Percentiles rank a stretch among this genome's conserved stretches.
These are phyloP conservation scores for Candida tibetensis DNA, from an alignment of 805 yeast genomes.

Conservation along the genomic window DNA sequence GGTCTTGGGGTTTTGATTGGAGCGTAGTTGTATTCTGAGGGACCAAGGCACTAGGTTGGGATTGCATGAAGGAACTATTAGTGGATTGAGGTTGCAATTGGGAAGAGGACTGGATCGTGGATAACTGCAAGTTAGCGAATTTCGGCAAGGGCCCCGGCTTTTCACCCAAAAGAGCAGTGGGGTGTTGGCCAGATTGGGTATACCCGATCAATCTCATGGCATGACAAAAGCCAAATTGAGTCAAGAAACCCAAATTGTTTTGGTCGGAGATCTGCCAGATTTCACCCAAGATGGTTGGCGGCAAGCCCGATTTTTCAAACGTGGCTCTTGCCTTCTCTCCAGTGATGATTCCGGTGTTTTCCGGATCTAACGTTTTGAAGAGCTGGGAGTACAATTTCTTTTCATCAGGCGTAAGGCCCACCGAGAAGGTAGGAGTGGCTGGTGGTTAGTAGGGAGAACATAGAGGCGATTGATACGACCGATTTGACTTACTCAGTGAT, in stretches of 20 bases:
- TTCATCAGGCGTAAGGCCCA: slow-evolving; percentile 70
- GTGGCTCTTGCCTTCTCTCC: slow-evolving; percentile 84
- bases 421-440: slow-evolving; percentile 37
- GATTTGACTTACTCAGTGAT: slow-evolving; percentile 24
- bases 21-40: slow-evolving; percentile 32
- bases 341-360: slow-evolving; percentile 74
- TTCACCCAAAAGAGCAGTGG: slow-evolving; percentile 51
- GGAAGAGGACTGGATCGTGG: slow-evolving; percentile 10
- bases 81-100: slow-evolving; percentile 35
- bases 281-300: slow-evolving; percentile 76
- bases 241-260: slow-evolving; percentile 81
- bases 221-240: slow-evolving; percentile 73
- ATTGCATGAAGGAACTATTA: slow-evolving; percentile 39
- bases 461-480: background rate
- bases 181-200: slow-evolving; percentile 68
- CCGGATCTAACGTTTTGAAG: slow-evolving; percentile 77
- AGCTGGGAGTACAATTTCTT: slow-evolving; percentile 67
- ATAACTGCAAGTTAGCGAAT: slow-evolving; percentile 38
- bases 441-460: slow-evolving; percentile 7
- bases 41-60: slow-evolving; percentile 37
- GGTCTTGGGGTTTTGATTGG: slow-evolving; percentile 33
- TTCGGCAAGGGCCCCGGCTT: slow-evolving; percentile 63
- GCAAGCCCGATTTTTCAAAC: slow-evolving; percentile 80
- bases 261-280: slow-evolving; percentile 94
- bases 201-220: slow-evolving; percentile 90